phyloP scores from a whole-genome alignment of 2,329 filamentous ascomycete genomes.

The Lecanosticta acicola region DNA sequence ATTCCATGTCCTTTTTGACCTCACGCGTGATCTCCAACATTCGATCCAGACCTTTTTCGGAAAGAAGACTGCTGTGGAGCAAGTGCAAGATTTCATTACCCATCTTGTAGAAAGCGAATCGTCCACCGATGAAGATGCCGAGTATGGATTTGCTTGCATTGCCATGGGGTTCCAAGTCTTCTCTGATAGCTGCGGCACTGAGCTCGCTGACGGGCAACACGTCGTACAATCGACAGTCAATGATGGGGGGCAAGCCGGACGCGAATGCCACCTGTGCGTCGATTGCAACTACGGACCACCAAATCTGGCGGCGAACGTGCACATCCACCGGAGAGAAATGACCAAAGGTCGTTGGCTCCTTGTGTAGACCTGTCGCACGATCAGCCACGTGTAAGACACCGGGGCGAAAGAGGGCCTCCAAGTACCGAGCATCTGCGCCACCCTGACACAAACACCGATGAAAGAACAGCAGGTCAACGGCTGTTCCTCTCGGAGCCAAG shows the following conservation, averaged over 20 bases:
- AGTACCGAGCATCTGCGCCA: conserved; percentile 43
- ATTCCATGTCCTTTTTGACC: conserved; percentile 19
- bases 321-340: conserved; percentile 41
- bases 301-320: conserved; percentile 42
- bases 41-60: conserved; percentile 14
- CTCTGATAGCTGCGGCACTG: conserved; percentile 36
- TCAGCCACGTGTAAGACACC: background rate
- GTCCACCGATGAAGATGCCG: conserved; percentile 19
- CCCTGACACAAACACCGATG: conserved; percentile 42
- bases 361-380: conserved; percentile 34
- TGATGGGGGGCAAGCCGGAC: conserved; percentile 43
- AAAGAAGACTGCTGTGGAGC: conserved; percentile 16
- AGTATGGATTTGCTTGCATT: conserved; percentile 22
- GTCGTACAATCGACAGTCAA: conserved; percentile 43
- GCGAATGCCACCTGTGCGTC: conserved; percentile 47
- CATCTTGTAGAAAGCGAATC: conserved; percentile 19
- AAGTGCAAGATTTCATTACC: conserved; percentile 20
- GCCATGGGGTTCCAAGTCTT: conserved; percentile 31
- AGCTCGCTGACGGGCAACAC: conserved; percentile 38
- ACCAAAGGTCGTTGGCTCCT: conserved; percentile 43
- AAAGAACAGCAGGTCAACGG: conserved; percentile 46
- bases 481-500: conserved; percentile 44
- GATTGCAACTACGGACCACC: conserved; percentile 48
- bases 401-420: background rate
- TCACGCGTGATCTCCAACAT: conserved; percentile 18